Evolutionary conservation across 2,329 filamentous ascomycete species (phyloP), one percentile per base, ranked within the genome.

Genomic region (Grosmannia penicillata): DNA sequence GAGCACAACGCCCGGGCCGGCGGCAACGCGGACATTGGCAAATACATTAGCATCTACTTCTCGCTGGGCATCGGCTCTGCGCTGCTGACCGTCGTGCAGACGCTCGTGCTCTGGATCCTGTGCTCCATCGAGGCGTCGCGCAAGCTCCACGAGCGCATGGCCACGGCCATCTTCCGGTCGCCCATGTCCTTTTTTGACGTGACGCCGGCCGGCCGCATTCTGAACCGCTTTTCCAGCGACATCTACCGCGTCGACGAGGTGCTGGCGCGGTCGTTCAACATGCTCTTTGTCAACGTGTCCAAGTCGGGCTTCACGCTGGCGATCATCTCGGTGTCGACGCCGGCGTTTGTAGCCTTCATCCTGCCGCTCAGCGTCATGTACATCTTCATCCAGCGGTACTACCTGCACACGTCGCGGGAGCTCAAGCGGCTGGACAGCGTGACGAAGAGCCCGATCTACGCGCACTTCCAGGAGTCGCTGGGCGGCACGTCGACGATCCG

Each of bases 101-200:
- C 89, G 6, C 64, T 98, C 49, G 86, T 98, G 46, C 68, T 98
- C 22, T 98, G 91, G 91, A 96, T 98, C 48, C 96, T 98, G 63
- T 98, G 93, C 62, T 96, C 91, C 5, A 98, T 98, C 45, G 91
- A 98, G 76, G 91, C 91, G 36, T 95, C 89, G 17, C 76, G 91
- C 45, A 98, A 96, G 62, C 70, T 98, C 40, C 91, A 98, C 56
- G 91, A 96, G 61, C 73, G 84, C 47, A 96, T 98, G 91, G 89
- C 89, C 31, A 91, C 82, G 51, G 86, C 91, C 15, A 95, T 96
- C 50, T 98, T 98, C 70, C 75, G 91, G 48, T 93, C 86, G 27
- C 93, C 91, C 39, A 98, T 98, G 91, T 91, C 78, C 50, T 98
- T 98, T 62, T 98, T 98, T 50, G 93, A 98, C 56, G 94, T 87